These are phyloP conservation scores for Boletus subcaerulescens DNA, from an alignment of 768 basidiomycete genomes.

Conservation along the genomic window DNA sequence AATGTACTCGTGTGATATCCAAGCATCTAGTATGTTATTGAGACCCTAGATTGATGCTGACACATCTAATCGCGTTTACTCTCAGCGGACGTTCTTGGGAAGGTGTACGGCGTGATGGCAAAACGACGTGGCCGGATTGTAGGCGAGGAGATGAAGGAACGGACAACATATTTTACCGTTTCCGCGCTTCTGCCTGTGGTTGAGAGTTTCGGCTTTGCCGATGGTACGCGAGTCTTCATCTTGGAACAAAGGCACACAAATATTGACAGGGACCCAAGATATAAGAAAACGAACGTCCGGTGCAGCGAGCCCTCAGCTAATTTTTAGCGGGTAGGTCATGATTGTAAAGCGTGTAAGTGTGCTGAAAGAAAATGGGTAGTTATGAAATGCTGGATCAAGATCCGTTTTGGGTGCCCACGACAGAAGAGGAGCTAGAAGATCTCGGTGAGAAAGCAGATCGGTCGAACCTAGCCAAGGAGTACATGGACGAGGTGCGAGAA, in stretches of 20 bases:
- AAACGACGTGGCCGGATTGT: constrained; percentile 88
- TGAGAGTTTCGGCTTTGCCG: constrained; percentile 96
- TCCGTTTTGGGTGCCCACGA: constrained; percentile 98
- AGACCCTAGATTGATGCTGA: constrained; percentile 6
- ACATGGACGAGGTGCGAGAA: constrained; percentile 87
- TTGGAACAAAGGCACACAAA: neutral
- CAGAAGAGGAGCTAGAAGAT: constrained; percentile 95
- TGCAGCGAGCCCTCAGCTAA: constrained; percentile 94
- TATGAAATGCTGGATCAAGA: constrained; percentile 93
- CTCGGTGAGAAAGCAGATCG: constrained; percentile 95
- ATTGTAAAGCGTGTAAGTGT: neutral
- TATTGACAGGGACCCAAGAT: constrained; percentile 46
- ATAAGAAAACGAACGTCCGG: constrained; percentile 96
- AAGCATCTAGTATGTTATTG: constrained; percentile 80
- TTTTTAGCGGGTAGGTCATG: constrained; percentile 82
- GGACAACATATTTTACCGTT: constrained; percentile 91
- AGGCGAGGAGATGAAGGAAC: constrained; percentile 98
- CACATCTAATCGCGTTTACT: neutral
- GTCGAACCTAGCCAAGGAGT: constrained; percentile 87
- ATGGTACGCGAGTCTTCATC: constrained; percentile 53
- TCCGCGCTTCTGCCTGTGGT: constrained; percentile 90
- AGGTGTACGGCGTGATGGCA: constrained; percentile 94
- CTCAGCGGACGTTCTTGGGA: constrained; percentile 92
- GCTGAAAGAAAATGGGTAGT: constrained; percentile 38
- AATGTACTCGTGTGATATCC: constrained; percentile 99